A percentile compares a stretch with the other conserved stretches of the same genome.
Evolutionary conservation across 306 rosid species (phyloP).

Genomic region (Fagus sylvatica): DNA sequence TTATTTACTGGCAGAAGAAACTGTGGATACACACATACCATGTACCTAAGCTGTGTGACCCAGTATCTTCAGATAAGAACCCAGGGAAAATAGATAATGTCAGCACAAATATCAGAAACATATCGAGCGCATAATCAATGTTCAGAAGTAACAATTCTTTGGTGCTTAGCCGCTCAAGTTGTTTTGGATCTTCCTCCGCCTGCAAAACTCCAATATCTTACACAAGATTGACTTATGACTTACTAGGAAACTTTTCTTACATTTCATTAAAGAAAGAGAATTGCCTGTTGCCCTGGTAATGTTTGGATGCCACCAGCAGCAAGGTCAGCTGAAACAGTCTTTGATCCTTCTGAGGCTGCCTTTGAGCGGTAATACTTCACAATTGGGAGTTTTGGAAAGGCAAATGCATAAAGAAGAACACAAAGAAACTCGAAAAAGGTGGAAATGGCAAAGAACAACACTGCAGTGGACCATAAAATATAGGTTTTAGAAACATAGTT

Average conservation of each 20-base stretch:
- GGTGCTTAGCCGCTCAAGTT: constrained; percentile 52
- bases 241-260: not conserved
- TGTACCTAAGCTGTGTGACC: constrained; percentile 68
- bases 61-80: constrained; percentile 90
- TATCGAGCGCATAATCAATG: constrained; percentile 70
- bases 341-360: constrained; percentile 87
- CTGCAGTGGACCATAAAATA: constrained; percentile 46
- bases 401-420: constrained; percentile 62
- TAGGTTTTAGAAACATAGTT: not conserved
- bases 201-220: constrained; percentile 25
- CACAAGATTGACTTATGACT: not conserved
- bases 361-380: constrained; percentile 81
- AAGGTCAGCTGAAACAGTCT: constrained; percentile 82
- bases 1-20: not conserved
- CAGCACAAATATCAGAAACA: constrained; percentile 57
- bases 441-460: constrained; percentile 72
- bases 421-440: constrained; percentile 68
- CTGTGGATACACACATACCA: constrained; percentile 48
- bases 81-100: constrained; percentile 88
- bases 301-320: constrained; percentile 75
- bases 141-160: constrained; percentile 64
- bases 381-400: constrained; percentile 70
- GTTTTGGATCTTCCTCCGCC: constrained; percentile 44
- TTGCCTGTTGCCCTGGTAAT: constrained; percentile 32
- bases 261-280: not conserved